phyloP scores from a whole-genome alignment of 2,329 filamentous ascomycete genomes.

The Calonectria multiphialidica region DNA sequence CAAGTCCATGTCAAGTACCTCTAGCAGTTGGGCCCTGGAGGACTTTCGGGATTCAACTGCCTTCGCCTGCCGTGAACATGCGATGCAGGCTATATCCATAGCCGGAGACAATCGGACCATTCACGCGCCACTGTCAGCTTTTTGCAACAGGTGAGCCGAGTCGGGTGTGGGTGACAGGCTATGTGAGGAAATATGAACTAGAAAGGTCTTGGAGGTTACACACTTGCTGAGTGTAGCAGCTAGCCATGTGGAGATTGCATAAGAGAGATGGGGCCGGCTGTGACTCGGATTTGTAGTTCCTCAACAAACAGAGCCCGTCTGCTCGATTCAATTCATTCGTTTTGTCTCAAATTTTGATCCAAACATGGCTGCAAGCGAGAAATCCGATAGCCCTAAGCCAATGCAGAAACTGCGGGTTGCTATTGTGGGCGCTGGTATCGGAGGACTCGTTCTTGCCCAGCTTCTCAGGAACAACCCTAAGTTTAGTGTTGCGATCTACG shows the following conservation, averaged over 20 bases:
- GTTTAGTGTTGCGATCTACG: constrained; percentile 5
- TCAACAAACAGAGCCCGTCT: neutral
- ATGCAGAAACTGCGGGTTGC: neutral
- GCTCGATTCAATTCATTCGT: neutral
- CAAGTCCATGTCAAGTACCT: neutral
- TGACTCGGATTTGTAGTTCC: neutral
- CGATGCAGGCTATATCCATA: neutral
- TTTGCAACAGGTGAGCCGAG: neutral
- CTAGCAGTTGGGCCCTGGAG: neutral
- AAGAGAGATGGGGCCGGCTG: neutral
- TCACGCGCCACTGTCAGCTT: neutral
- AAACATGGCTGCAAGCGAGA: neutral
- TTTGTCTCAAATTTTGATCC: neutral
- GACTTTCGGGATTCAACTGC: neutral
- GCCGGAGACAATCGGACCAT: neutral
- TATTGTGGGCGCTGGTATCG: constrained; percentile 16
- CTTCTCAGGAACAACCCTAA: constrained; percentile 8
- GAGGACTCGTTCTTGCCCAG: constrained; percentile 15
- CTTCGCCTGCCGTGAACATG: neutral
- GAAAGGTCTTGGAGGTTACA: neutral
- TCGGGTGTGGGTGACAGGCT: neutral
- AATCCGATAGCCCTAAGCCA: neutral
- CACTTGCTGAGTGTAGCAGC: neutral
- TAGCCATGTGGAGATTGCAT: neutral
- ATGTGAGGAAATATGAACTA: neutral